Percentiles rank a stretch among this genome's conserved stretches.
Conservation (phyloP, 1,139 yeast genomes). For the Protomyces macrosporus region DNA sequence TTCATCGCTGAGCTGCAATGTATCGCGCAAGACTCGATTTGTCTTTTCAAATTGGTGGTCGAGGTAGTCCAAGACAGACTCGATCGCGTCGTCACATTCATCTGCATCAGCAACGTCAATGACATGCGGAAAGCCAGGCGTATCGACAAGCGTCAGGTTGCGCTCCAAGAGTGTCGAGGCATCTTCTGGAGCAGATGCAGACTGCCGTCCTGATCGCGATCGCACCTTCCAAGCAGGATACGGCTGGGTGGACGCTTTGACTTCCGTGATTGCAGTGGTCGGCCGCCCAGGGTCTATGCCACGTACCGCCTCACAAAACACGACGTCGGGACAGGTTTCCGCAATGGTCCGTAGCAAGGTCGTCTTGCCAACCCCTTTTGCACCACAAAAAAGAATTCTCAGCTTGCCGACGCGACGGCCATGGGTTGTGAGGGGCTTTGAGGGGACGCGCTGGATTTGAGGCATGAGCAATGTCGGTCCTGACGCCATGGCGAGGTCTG, state of each 20-base stretch:
- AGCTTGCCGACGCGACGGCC: slow-evolving; percentile 16
- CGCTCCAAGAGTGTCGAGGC: slow-evolving; percentile 1
- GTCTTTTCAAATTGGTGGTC: slow-evolving; percentile 7
- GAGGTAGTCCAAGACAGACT: slow-evolving; percentile 10
- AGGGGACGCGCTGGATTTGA: neutral
- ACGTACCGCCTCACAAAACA: neutral
- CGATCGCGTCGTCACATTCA: slow-evolving; percentile 6
- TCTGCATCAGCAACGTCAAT: neutral
- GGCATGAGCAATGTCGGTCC: slow-evolving; percentile 22
- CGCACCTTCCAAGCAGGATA: slow-evolving; percentile 14
- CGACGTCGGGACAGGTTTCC: slow-evolving; percentile 17
- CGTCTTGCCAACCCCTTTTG: slow-evolving; percentile 15
- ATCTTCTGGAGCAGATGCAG: neutral
- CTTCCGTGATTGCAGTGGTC: slow-evolving; percentile 9
- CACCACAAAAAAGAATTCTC: slow-evolving; percentile 10
- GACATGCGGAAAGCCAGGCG: slow-evolving; percentile 1
- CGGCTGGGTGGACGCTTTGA: slow-evolving; percentile 17
- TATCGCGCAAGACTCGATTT: slow-evolving; percentile 4
- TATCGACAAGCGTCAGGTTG: slow-evolving; percentile 9
- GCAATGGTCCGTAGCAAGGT: slow-evolving; percentile 8
- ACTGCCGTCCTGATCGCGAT: neutral
- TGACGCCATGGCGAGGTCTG: neutral
- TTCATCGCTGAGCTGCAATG: neutral
- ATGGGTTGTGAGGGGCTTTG: neutral
- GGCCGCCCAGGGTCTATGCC: slow-evolving; percentile 17